Base-by-base conservation (phyloP, 2,329 filamentous ascomycete species). In the Paracoccidioides brasiliensis region DNA sequence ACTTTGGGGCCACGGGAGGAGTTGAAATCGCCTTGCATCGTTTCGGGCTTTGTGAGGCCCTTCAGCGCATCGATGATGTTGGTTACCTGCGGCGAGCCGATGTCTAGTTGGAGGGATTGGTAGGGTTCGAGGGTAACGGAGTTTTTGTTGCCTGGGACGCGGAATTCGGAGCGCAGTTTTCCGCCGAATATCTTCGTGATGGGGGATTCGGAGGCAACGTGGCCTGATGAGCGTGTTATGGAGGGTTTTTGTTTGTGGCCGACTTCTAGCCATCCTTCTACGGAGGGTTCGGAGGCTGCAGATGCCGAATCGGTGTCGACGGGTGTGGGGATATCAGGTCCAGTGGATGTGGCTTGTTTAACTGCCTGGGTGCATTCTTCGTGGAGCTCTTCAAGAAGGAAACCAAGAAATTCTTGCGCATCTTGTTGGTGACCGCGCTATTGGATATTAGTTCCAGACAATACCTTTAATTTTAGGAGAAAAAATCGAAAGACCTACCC, bases 401-500 rank as follows among this genome's bases (percentile, higher is more conserved):
- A 95, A 0, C 90, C 91, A 30, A 98, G 76, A 63, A 98, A 98
- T 66, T 98, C 93, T 67, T 98, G 90, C 0, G 93, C 93, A 73
- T 98, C 93, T 75, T 98, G 91, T 69, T 98, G 93, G 64, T 96
- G 91, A 14, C 93, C 93, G 58, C 90, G 86, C 84, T 90, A 60
- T 44, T 57, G 52, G 52, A 35, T 53, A 55, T 71, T 60, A 70
- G 63, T 15, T 37, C 15, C 14, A 43, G 28, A 45, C 40, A 9
- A 22, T 1, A 28, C 40, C 28, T 51, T 9, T 40, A n/a, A n/a
- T 22, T 22, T 22, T 22, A 8, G 33, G 10, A 45, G 35, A 52
- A 43, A 42, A 10, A 32, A 50, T 3, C 1, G 30, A 44, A 49
- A 61, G 45, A 75, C 83, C 70, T 77, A 90, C 86, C 68, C 87